Conservation (phyloP, 2,329 filamentous ascomycete genomes). For the Fusarium pilosicola region DNA sequence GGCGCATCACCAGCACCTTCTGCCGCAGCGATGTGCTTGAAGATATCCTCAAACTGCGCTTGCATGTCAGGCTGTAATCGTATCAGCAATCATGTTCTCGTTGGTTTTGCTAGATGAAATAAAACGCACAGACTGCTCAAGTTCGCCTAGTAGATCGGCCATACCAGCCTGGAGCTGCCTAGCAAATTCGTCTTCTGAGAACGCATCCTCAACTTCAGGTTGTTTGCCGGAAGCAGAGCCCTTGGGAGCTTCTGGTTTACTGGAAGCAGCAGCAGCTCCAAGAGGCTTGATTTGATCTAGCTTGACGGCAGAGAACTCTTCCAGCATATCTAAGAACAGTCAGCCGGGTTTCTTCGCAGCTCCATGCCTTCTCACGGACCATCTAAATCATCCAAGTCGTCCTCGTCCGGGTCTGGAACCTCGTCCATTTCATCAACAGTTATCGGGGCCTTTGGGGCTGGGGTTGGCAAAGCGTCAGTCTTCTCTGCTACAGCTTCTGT, state of each 20-base stretch:
- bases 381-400: conserved; percentile 91
- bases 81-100: neutral
- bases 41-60: conserved; percentile 79
- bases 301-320: conserved; percentile 82
- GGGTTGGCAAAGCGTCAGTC: neutral
- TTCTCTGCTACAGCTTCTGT: conserved; percentile 24
- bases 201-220: conserved; percentile 50
- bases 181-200: conserved; percentile 81
- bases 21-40: conserved; percentile 74
- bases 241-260: conserved; percentile 48
- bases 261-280: conserved; percentile 41
- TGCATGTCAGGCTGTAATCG: conserved; percentile 72
- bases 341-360: neutral
- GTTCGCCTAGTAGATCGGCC: conserved; percentile 80
- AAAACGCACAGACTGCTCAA: conserved; percentile 67
- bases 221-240: conserved; percentile 44
- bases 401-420: conserved; percentile 90
- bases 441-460: neutral
- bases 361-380: conserved; percentile 58
- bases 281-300: conserved; percentile 49
- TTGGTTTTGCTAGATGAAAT: neutral
- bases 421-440: conserved; percentile 55
- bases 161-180: conserved; percentile 90
- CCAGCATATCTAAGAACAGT: conserved; percentile 77
- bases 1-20: conserved; percentile 47